These are phyloP conservation scores for Ganoderma lucidum DNA, from an alignment of 1,284 basidiomycete genomes.

Conservation along the genomic window DNA sequence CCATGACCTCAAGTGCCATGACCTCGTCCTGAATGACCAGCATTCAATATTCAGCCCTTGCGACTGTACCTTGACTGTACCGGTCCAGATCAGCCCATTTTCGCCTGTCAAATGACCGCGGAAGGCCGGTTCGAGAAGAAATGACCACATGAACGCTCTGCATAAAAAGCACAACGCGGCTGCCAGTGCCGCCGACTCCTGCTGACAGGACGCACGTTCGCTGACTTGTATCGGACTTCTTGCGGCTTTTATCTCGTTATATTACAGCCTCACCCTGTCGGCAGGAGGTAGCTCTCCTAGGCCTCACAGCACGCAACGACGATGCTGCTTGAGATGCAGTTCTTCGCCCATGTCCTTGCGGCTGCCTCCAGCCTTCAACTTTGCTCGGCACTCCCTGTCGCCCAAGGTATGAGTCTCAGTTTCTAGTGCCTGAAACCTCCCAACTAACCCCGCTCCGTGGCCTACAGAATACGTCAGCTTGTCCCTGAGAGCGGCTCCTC, in stretches of 20 bases:
- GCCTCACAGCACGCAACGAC: background rate
- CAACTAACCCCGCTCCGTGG: background rate
- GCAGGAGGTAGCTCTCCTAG: no score
- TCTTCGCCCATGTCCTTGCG: constrained; percentile 5
- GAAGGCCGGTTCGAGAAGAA: background rate
- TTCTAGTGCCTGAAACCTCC: background rate
- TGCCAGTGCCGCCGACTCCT: background rate
- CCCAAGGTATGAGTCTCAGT: constrained; percentile 14
- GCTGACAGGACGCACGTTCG: constrained; percentile 17
- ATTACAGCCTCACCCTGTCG: background rate
- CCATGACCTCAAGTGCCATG: no score
- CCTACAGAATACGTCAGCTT: background rate
- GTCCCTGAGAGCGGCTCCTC: background rate
- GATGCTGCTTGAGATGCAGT: background rate
- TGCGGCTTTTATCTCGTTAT: background rate
- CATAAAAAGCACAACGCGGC: background rate
- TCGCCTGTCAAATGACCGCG: background rate
- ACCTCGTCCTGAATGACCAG: no score
- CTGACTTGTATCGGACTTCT: background rate
- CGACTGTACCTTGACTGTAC: no score
- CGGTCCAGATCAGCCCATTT: no score
- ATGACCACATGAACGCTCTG: background rate
- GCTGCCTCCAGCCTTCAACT: background rate
- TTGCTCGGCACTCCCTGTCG: constrained; percentile 15
- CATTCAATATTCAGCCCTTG: no score